Evolutionary conservation across 2,329 filamentous ascomycete genomes (phyloP).

Genomic region (Rhexocercosporidium sp.): DNA sequence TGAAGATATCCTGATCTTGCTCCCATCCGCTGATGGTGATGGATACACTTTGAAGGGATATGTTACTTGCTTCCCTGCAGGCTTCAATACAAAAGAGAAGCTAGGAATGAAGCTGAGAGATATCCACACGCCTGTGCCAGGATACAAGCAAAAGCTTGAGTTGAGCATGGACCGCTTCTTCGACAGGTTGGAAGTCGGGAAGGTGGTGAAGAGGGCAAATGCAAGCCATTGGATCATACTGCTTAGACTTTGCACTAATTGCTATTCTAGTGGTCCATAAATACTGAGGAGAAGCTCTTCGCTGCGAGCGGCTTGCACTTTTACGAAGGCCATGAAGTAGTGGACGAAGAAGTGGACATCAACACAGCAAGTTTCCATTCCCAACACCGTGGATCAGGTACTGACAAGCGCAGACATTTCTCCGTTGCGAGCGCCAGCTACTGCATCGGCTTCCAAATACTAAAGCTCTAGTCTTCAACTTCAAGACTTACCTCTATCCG

Average conservation of each 20-base stretch:
- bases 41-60: slow-evolving; percentile 61
- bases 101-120: slow-evolving; percentile 55
- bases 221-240: slow-evolving; percentile 25
- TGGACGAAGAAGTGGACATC: slow-evolving; percentile 50
- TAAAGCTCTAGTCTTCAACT: slow-evolving; percentile 61
- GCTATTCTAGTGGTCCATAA: slow-evolving; percentile 48
- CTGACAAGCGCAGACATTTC: slow-evolving; percentile 43
- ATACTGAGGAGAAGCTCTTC: slow-evolving; percentile 48
- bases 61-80: slow-evolving; percentile 59
- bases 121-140: slow-evolving; percentile 64
- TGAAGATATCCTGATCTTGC: slow-evolving; percentile 63
- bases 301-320: slow-evolving; percentile 48
- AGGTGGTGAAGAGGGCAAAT: slow-evolving; percentile 60
- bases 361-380: slow-evolving; percentile 44
- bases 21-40: slow-evolving; percentile 47
- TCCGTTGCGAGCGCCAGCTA: slow-evolving; percentile 66
- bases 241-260: neutral
- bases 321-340: slow-evolving; percentile 43
- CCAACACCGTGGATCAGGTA: neutral
- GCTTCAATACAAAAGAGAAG: slow-evolving; percentile 62
- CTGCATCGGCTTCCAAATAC: slow-evolving; percentile 61
- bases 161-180: slow-evolving; percentile 68
- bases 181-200: slow-evolving; percentile 55
- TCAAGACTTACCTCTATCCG: slow-evolving; percentile 67
- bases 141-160: slow-evolving; percentile 60